These are phyloP conservation scores for Ampelocalamus luodianensis DNA, from an alignment of 176 grass and related monocot species.

Conservation along the genomic window DNA sequence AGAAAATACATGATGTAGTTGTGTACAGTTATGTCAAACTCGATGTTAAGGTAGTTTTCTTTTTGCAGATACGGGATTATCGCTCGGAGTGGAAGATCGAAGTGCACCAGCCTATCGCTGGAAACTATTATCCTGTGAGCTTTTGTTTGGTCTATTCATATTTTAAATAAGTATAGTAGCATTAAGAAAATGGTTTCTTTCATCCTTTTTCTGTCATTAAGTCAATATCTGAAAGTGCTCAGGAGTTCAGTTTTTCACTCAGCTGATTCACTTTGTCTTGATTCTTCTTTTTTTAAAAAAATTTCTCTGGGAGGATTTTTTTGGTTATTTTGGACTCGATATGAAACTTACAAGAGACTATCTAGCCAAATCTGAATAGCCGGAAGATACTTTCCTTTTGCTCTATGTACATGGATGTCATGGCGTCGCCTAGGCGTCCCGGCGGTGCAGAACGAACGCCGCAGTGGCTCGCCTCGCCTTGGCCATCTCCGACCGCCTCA, in stretches of 20 bases:
- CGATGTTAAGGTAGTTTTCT: background rate
- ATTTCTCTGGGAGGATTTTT: background rate
- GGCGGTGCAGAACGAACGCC: no score
- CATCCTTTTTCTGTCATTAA: background rate
- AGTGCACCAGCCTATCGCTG: slow-evolving; percentile 90
- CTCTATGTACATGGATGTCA: no score
- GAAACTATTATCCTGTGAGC: slow-evolving; percentile 97
- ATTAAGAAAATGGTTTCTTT: slow-evolving; percentile 24
- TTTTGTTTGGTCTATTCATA: slow-evolving; percentile 32
- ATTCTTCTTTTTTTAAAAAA: no score
- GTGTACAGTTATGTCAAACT: background rate
- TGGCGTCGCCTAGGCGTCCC: no score
- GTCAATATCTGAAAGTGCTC: background rate
- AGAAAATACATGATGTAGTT: background rate
- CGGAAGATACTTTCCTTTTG: no score
- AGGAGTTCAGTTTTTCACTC: background rate
- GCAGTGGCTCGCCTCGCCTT: no score
- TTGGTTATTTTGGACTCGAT: slow-evolving; percentile 36
- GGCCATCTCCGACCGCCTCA: no score
- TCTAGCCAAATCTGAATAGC: no score
- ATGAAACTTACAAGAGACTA: background rate
- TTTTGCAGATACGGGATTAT: slow-evolving; percentile 88
- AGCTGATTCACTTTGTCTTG: no score
- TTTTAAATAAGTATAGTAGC: slow-evolving; percentile 14
- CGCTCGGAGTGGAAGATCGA: slow-evolving; percentile 82